These are phyloP conservation scores for Dactylellina parvicollis DNA, from an alignment of 2,329 filamentous ascomycete species.

Conservation along the genomic window DNA sequence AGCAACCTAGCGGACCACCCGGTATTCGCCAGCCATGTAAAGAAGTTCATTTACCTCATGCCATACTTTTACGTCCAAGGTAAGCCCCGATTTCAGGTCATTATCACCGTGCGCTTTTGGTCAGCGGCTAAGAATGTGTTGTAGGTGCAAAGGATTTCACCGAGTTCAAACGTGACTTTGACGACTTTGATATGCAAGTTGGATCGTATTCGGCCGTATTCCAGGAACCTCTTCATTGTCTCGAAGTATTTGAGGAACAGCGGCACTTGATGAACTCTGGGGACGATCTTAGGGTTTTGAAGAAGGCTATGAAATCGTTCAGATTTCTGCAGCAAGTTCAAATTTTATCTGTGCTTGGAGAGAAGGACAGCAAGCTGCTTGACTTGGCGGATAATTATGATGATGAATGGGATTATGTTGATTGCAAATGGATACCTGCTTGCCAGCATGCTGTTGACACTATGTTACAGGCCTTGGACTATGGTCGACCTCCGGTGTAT, in stretches of 20 bases:
- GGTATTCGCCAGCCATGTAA: slow-evolving; percentile 67
- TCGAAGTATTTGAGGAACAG: slow-evolving; percentile 63
- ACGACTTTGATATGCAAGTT: slow-evolving; percentile 61
- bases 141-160: slow-evolving; percentile 54
- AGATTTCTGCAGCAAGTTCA: slow-evolving; percentile 72
- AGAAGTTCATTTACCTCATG: slow-evolving; percentile 71
- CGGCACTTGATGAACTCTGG: slow-evolving; percentile 65
- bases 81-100: slow-evolving; percentile 57
- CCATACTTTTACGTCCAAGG: slow-evolving; percentile 69
- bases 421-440: slow-evolving; percentile 71
- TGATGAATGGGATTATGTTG: slow-evolving; percentile 63
- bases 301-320: slow-evolving; percentile 69
- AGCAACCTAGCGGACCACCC: slow-evolving; percentile 65
- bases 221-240: slow-evolving; percentile 57
- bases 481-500: slow-evolving; percentile 68
- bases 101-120: slow-evolving; percentile 57
- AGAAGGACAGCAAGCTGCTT: slow-evolving; percentile 65
- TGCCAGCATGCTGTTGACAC: slow-evolving; percentile 71
- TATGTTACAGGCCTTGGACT: slow-evolving; percentile 68
- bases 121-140: slow-evolving; percentile 64
- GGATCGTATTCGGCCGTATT: slow-evolving; percentile 63
- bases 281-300: slow-evolving; percentile 67
- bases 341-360: slow-evolving; percentile 71
- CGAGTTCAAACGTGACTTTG: slow-evolving; percentile 56
- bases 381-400: slow-evolving; percentile 59